Base-by-base conservation (phyloP, 2,329 filamentous ascomycete genomes). In the Colletotrichum sp. region DNA sequence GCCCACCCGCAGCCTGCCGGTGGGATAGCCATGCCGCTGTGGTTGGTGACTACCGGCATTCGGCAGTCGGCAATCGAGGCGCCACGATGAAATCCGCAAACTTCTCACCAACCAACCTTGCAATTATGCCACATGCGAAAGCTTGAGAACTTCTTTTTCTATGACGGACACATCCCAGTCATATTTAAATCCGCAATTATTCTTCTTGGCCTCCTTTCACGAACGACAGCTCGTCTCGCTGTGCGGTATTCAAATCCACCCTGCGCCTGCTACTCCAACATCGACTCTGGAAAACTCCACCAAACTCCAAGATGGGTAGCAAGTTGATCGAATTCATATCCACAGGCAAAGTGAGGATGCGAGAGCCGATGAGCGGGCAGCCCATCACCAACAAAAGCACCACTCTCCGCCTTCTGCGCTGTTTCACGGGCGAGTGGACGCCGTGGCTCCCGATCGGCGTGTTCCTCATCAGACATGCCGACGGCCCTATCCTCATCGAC, bases 401-500 rank as follows among this genome's bases (percentile, higher is more conserved):
- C 18, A 44, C 76, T 8, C 62, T 79, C 30, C 79, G 79, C 18
- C 71, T 79, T 3, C 77, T 80, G 8, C 72, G 78, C 7, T 79
- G 73, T 62, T 69, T 80, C 55, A 69, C 77, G 7, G 79, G 78
- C 64, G 59, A 72, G 30, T 80, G 78, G 76, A 65, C 77, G 18
- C 71, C 77, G 12, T 69, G 66, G 10, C 63, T 80, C 18, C 79
- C 79, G 3, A 76, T 80, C 39, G 78, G 75, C 21, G 79, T 72
- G 12, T 80, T 80, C 64, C 75, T 80, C 21, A 77, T 80, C 21
- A 76, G 68, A 5, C 79, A 80, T 28, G 73, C 78, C 5, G 66
- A 79, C 52, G 79, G 79, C 6, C 78, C 78, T 21, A 78, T 80
- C 62, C 74, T 80, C 18, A 80, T 79, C 59, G 79, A 80, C 72